Evolutionary conservation across 805 yeast genomes (phyloP), one percentile per base, ranked within the genome.

Genomic region (Lachancea sp.): DNA sequence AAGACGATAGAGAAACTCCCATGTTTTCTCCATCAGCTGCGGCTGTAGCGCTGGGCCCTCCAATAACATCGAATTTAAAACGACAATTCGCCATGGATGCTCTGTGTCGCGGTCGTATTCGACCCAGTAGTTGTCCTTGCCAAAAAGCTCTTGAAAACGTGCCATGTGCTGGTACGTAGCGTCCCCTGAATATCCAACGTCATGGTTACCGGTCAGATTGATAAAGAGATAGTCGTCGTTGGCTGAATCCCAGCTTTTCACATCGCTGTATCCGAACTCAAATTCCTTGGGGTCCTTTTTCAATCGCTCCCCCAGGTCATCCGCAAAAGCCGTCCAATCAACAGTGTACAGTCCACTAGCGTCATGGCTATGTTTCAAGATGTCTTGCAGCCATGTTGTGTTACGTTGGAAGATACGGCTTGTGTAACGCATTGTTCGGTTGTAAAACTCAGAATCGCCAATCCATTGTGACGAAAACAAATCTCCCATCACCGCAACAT

Each of bases 391-490:
- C 82, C 85, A 81, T 49, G 81, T 79, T 29, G 76, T 67, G 55
- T 76, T 70, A 51, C 84, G 84, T 3, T 82, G 78, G 54, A 81
- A 85, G 7, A 85, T 65, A 47, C 95, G 70, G n/a, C 77, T 78
- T 46, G 81, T 77, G 53, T 77, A 89, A 49, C 98, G 69, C 48
- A 70, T 73, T 0, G 95, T 86, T 49, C 99, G 74, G 59, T 81
- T 79, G 61, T 73, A 82, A 63, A 87, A 93, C 63, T 91, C 98
- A 13, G 80, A 75, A 64, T 89, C 96, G 32, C 74, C 72, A 51
- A 93, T 88, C 98, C 99, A 93, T 68, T 93, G 99, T 7, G 93
- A 83, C 11, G 95, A 85, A 49, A 93, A 81, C 53, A 88, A 71
- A 63, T 93, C 99, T 3, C 99, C 99, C 79, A 93, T 75, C 0